Percentiles rank a stretch among this genome's conserved stretches.
These are phyloP conservation scores for Caryopteris hybrid DNA, from an alignment of 305 asterid genomes.

Conservation along the genomic window DNA sequence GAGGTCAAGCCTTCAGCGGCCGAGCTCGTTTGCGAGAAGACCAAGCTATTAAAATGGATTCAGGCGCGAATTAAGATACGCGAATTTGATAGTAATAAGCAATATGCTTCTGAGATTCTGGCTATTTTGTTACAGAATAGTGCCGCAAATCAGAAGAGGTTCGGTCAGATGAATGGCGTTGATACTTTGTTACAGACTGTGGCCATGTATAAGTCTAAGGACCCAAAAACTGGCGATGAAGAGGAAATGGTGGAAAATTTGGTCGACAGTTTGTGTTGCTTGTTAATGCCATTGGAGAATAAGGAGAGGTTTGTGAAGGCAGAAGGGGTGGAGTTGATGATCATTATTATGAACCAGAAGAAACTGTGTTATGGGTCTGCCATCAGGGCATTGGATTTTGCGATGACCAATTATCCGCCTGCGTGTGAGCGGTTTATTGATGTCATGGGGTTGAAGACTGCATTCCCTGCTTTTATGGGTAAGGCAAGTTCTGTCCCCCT, in stretches of 20 bases:
- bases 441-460: constrained; percentile 97
- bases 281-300: constrained; percentile 96
- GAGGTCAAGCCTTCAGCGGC: constrained; percentile 82
- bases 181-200: constrained; percentile 92
- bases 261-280: constrained; percentile 83
- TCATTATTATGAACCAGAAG: constrained; percentile 96
- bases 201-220: constrained; percentile 89
- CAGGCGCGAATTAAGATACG: constrained; percentile 75
- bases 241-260: constrained; percentile 98
- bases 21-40: constrained; percentile 88
- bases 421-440: constrained; percentile 97
- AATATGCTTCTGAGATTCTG: constrained; percentile 88
- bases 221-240: constrained; percentile 87
- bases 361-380: constrained; percentile 93
- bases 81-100: constrained; percentile 89
- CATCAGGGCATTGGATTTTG: constrained; percentile 80
- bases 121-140: constrained; percentile 91
- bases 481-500: constrained; percentile 87
- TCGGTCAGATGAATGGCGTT: constrained; percentile 96
- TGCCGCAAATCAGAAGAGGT: constrained; percentile 70
- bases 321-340: constrained; percentile 98
- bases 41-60: constrained; percentile 89
- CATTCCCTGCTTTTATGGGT: constrained; percentile 99
- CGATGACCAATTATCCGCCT: constrained; percentile 93
- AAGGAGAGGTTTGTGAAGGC: constrained; percentile 96